Evolutionary conservation across 768 basidiomycete genomes (phyloP), one percentile per base, ranked within the genome.

Genomic region (Boletus reticuloceps): DNA sequence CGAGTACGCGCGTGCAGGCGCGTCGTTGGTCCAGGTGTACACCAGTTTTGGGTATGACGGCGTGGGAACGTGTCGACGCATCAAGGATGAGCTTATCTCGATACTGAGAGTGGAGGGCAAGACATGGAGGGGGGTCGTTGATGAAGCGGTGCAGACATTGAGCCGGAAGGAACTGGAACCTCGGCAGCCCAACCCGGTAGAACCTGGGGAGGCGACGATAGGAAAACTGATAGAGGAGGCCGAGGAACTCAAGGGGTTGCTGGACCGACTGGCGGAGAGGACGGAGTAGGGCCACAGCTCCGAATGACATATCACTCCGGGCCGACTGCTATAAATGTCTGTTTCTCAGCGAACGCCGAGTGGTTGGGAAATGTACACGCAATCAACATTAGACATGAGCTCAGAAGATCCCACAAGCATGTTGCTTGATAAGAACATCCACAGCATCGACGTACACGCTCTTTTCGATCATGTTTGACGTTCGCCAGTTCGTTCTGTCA

Each of bases 41-140:
- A 98, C 97, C 0, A 72, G 81, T 16, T 94, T 99, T 64, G 91
- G 89, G 2, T 98, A 95, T 68, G 85, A 89, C 39, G 97, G 97
- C 13, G 88, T 85, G 32, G 96, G 96, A 0, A 74, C 89, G 5
- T 88, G 89, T 52, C 76, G 95, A 40, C 77, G 92, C 52, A 87
- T 99, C 72, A 99, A 98, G 71, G 94, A 98, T 69, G 84, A 98
- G 69, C 77, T 98, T 3, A 72, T 77, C 0, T 80, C 79, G 20
- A 76, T 79, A 43, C 73, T 98, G 40, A 71, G 70, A 56, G 79
- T 75, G 60, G 85, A 90, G 59, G 86, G 85, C 27, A 88, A 79
- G 63, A 89, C 86, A 11, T 96, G 94, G 89, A 70, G 68, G 12
- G 79, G 84, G 47, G 80, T 94, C 19, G 88, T 90, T 2, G 71